A percentile compares a stretch with the other conserved stretches of the same genome.
phyloP scores from a whole-genome alignment of 805 yeast species.

The Candida pini region DNA sequence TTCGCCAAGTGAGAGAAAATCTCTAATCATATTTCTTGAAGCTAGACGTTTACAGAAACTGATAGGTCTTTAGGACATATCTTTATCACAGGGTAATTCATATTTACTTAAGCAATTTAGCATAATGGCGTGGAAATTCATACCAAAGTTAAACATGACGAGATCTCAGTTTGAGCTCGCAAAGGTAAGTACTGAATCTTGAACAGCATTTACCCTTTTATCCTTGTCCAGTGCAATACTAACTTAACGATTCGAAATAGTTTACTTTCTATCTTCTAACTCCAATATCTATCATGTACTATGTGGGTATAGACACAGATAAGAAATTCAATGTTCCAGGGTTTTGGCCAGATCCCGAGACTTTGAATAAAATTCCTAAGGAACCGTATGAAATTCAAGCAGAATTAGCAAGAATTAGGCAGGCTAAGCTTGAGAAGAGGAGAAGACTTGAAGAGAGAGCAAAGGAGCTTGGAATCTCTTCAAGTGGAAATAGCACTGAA shows the following conservation, averaged over 20 bases:
- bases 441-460: constrained; percentile 68
- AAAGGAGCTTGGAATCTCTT: constrained; percentile 57
- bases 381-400: constrained; percentile 90
- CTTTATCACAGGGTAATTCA: too few relatives aligned
- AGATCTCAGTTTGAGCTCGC: constrained; percentile 52
- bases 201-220: not conserved
- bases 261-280: constrained; percentile 80
- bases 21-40: too few relatives aligned
- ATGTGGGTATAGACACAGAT: constrained; percentile 87
- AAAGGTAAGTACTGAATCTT: constrained; percentile 30
- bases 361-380: constrained; percentile 86
- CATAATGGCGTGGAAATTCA: too few relatives aligned
- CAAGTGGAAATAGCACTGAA: constrained; percentile 37
- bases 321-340: constrained; percentile 86
- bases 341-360: constrained; percentile 95
- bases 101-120: too few relatives aligned
- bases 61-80: too few relatives aligned
- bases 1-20: too few relatives aligned
- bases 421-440: constrained; percentile 70
- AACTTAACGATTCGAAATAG: constrained; percentile 22
- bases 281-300: constrained; percentile 90
- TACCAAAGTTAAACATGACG: constrained; percentile 27
- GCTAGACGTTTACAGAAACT: too few relatives aligned
- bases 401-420: constrained; percentile 81
- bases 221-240: not conserved